A percentile compares a stretch with the other conserved stretches of the same genome.
phyloP scores from a whole-genome alignment of 208 protist genomes.

The Endotrypanum monterogeii region DNA sequence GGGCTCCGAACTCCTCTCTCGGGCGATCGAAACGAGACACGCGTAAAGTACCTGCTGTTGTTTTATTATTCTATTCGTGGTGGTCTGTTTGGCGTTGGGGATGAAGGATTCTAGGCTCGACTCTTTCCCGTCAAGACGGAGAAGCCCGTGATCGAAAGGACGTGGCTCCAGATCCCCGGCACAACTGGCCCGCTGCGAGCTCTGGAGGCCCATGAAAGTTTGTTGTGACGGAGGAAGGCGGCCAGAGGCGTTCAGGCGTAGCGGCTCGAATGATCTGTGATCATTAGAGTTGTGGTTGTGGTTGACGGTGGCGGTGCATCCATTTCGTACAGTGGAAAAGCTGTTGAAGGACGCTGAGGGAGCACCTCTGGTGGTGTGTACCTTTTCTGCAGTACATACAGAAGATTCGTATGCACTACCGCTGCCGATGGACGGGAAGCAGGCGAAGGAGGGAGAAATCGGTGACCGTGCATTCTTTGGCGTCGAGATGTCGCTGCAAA shows the following conservation, averaged over 20 bases:
- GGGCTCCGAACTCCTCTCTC: background rate
- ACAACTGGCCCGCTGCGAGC: constrained; percentile 9
- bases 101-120: background rate
- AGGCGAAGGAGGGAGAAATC: constrained; percentile 29
- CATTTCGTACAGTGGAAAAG: background rate
- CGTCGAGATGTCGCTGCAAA: background rate
- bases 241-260: constrained; percentile 10
- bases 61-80: background rate
- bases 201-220: background rate
- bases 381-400: background rate
- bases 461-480: constrained; percentile 2
- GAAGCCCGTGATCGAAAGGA: background rate
- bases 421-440: constrained; percentile 10
- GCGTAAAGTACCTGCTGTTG: constrained; percentile 27
- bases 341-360: background rate
- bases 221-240: constrained; percentile 4
- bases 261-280: constrained; percentile 22
- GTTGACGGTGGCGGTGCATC: background rate
- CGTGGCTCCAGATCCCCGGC: background rate
- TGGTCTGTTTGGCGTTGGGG: background rate
- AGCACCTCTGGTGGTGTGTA: background rate
- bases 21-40: constrained; percentile 14
- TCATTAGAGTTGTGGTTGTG: constrained; percentile 5
- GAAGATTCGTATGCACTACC: background rate
- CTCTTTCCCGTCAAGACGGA: background rate